Evolutionary conservation across 176 grass and related monocot species (phyloP).

Genomic region (Oryza glumipatula): DNA sequence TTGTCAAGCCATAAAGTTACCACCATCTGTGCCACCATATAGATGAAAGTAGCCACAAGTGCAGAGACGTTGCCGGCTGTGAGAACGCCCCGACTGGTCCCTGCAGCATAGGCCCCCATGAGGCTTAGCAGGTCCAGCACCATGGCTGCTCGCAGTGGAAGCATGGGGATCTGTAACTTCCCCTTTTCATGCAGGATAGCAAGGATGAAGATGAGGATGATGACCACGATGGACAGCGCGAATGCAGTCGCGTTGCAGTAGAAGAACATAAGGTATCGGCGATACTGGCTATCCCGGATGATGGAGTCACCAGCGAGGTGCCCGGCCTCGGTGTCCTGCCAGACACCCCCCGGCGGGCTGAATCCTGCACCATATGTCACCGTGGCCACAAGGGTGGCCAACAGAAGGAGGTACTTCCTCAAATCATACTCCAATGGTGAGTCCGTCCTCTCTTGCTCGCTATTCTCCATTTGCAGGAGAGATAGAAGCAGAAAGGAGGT

Average conservation of each 20-base stretch:
- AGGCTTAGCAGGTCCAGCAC: not conserved
- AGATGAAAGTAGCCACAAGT: not conserved
- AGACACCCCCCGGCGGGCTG: slow-evolving; percentile 14
- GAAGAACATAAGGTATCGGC: slow-evolving; percentile 37
- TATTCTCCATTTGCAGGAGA: not conserved
- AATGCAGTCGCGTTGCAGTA: slow-evolving; percentile 37
- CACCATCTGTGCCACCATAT: not conserved
- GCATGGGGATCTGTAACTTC: not conserved
- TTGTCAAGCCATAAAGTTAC: not conserved
- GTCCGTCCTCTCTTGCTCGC: not conserved
- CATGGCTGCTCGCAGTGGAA: not conserved
- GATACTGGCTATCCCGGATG: not conserved
- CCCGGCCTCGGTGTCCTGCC: not conserved
- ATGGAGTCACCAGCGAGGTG: slow-evolving; percentile 3
- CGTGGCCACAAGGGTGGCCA: not conserved
- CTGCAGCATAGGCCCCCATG: not conserved
- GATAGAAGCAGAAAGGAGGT: not conserved
- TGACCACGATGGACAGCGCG: not conserved
- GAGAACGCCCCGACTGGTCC: not conserved
- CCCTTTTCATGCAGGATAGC: not conserved
- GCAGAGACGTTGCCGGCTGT: not conserved
- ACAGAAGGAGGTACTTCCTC: slow-evolving; percentile 9
- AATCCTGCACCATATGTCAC: slow-evolving; percentile 8
- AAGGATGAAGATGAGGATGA: slow-evolving; percentile 12
- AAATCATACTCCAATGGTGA: not conserved